A percentile compares a stretch with the other conserved stretches of the same genome.
Evolutionary conservation across 2,329 filamentous ascomycete species (phyloP).

Genomic region (Phaeosphaeria sp.): DNA sequence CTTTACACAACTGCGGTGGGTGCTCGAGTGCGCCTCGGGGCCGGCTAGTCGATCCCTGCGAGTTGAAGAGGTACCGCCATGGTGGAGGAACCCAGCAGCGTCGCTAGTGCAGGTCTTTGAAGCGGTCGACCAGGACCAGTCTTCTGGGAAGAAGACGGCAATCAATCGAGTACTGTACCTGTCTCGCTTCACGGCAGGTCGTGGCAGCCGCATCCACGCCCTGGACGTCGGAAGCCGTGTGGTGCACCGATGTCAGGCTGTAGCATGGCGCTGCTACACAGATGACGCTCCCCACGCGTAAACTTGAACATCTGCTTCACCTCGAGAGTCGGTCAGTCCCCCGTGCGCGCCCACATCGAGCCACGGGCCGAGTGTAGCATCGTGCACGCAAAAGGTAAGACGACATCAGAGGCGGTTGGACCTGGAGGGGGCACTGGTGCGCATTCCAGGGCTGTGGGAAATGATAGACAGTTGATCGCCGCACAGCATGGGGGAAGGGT

Average conservation of each 20-base stretch:
- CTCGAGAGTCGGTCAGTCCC: neutral
- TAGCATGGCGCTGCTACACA: neutral
- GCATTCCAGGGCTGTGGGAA: conserved; percentile 32
- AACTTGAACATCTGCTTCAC: neutral
- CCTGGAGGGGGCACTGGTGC: conserved; percentile 24
- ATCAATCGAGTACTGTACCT: conserved; percentile 18
- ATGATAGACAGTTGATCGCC: conserved; percentile 35
- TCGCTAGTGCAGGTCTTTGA: conserved; percentile 33
- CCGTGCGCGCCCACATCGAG: neutral
- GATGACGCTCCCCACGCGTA: neutral
- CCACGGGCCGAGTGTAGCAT: neutral
- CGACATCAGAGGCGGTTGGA: conserved; percentile 35
- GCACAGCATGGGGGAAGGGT: conserved; percentile 21
- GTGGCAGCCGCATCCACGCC: neutral
- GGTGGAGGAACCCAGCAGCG: conserved; percentile 37
- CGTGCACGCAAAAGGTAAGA: conserved; percentile 25
- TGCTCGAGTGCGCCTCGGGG: conserved; percentile 44
- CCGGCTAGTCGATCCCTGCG: conserved; percentile 36
- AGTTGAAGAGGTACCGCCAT: conserved; percentile 32
- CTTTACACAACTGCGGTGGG: conserved; percentile 44
- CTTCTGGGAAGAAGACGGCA: conserved; percentile 30
- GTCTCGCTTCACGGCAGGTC: neutral
- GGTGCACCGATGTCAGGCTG: neutral
- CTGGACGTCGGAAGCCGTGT: neutral
- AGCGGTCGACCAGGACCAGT: conserved; percentile 32